These are phyloP conservation scores for Mangifera indica DNA, from an alignment of 345 rosid genomes.

Conservation along the genomic window DNA sequence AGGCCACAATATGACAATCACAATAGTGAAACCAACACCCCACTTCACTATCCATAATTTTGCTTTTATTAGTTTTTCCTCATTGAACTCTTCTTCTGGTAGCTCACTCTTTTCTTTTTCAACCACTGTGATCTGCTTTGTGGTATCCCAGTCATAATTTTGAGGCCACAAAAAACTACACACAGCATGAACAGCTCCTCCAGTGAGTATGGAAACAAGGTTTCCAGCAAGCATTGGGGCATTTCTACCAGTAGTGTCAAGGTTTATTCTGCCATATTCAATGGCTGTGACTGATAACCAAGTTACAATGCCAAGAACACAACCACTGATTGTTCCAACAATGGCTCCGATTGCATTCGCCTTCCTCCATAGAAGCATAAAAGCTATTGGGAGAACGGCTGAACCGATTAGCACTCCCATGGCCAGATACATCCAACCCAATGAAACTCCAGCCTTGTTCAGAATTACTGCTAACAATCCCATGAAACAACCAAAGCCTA, in stretches of 20 bases:
- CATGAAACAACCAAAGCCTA: conserved; percentile 92
- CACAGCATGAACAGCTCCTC: conserved; percentile 72
- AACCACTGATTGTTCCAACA: conserved; percentile 64
- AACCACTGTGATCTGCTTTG: conserved; percentile 76
- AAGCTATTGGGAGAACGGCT: conserved; percentile 84
- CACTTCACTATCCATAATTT: conserved; percentile 82
- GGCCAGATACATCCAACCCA: conserved; percentile 96
- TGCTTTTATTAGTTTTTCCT: conserved; percentile 69
- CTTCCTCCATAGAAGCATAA: conserved; percentile 90
- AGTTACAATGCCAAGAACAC: conserved; percentile 65
- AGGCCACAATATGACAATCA: conserved; percentile 79
- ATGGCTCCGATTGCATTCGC: conserved; percentile 85
- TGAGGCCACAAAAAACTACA: conserved; percentile 72
- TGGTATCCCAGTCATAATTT: conserved; percentile 77
- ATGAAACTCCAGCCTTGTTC: conserved; percentile 85
- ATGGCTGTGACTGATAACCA: conserved; percentile 65
- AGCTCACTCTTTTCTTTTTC: conserved; percentile 56
- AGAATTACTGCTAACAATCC: conserved; percentile 83
- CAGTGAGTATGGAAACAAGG: conserved; percentile 67
- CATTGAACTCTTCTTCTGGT: conserved; percentile 65
- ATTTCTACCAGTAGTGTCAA: conserved; percentile 72
- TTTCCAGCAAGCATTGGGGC: conserved; percentile 92
- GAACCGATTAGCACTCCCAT: conserved; percentile 91
- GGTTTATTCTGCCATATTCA: conserved; percentile 68
- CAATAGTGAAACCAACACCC: conserved; percentile 71